Evolutionary conservation across 208 protist species (phyloP).

Genomic region (Trypanosoma scelopori): DNA sequence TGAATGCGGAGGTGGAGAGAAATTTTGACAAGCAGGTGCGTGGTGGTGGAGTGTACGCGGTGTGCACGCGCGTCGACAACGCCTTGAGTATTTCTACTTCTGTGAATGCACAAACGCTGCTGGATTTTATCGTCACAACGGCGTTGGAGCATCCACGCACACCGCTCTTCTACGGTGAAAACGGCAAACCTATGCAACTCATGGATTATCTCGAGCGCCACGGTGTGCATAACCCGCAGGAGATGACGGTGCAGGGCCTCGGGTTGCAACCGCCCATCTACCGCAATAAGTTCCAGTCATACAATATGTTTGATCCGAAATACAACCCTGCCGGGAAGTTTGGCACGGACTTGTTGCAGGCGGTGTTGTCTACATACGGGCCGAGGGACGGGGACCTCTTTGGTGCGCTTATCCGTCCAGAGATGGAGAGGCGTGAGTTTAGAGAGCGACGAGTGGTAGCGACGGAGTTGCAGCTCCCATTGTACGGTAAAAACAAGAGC

Average conservation of each 20-base stretch:
- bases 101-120: constrained; percentile 61
- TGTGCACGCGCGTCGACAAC: constrained; percentile 79
- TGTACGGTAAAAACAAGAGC: constrained; percentile 71
- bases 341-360: constrained; percentile 69
- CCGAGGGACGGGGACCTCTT: constrained; percentile 77
- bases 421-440: constrained; percentile 82
- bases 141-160: constrained; percentile 66
- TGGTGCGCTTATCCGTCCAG: constrained; percentile 71
- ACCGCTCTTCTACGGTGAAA: constrained; percentile 51
- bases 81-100: constrained; percentile 53
- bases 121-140: constrained; percentile 68
- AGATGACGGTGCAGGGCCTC: constrained; percentile 85
- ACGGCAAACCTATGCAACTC: constrained; percentile 42
- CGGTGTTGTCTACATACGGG: constrained; percentile 67
- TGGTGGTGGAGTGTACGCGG: constrained; percentile 69
- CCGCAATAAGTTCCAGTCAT: constrained; percentile 82
- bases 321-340: constrained; percentile 76
- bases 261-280: constrained; percentile 84
- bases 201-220: constrained; percentile 57
- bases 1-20: constrained; percentile 74
- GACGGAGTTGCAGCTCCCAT: constrained; percentile 68
- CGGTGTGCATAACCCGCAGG: constrained; percentile 56
- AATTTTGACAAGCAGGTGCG: constrained; percentile 42
- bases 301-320: constrained; percentile 71
- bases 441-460: constrained; percentile 51